A percentile compares a stretch with the other conserved stretches of the same genome.
Evolutionary conservation across 139 green algal species (phyloP).

Genomic region (Edaphochlamys debaryana): DNA sequence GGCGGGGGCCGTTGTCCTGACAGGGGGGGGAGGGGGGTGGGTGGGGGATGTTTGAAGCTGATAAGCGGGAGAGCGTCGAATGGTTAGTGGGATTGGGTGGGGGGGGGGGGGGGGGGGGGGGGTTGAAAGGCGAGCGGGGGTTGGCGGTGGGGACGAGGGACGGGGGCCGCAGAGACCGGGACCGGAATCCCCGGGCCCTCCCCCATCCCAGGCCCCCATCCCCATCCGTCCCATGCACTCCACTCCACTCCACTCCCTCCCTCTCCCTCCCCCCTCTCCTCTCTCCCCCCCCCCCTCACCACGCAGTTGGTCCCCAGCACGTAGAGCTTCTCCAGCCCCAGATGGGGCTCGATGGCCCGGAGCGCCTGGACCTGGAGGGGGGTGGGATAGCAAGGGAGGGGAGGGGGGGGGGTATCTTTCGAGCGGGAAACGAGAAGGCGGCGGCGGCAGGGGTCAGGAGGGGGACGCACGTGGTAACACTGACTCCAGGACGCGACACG

Average conservation of each 20-base stretch:
- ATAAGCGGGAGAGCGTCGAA: too few species aligned
- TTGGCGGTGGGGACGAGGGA: too few species aligned
- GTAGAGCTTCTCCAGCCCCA: constrained; percentile 94
- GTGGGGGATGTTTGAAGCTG: background rate
- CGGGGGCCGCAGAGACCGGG: too few species aligned
- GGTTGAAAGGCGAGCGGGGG: too few species aligned
- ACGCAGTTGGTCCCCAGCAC: constrained; percentile 94
- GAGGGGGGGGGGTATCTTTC: background rate
- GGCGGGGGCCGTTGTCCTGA: too few species aligned
- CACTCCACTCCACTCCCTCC: background rate
- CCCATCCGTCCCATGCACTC: too few species aligned
- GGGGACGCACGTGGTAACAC: too few species aligned
- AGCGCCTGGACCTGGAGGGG: constrained; percentile 80
- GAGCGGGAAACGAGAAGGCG: too few species aligned
- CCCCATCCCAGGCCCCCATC: background rate
- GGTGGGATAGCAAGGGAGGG: background rate
- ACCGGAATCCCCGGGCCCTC: too few species aligned
- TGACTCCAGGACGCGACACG: too few species aligned
- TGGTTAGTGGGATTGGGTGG: background rate
- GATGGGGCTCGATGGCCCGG: constrained; percentile 86
- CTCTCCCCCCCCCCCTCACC: too few species aligned
- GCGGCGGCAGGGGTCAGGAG: background rate
- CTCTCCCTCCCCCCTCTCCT: too few species aligned
- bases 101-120: background rate
- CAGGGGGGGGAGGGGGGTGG: background rate